phyloP scores from a whole-genome alignment of 768 basidiomycete species.

The Udeniomyces megalosporus region DNA sequence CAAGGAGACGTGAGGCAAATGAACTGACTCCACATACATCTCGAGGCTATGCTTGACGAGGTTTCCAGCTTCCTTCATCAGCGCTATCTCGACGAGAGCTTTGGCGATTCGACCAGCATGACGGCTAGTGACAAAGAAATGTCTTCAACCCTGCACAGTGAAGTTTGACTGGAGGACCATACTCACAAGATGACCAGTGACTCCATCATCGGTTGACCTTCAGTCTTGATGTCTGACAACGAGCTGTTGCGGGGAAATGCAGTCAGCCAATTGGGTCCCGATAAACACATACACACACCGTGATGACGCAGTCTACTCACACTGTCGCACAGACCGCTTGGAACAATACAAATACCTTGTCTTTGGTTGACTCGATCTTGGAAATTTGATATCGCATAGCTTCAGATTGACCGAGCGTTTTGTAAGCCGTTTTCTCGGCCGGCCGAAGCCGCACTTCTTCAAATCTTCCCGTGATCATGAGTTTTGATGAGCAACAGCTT shows the following conservation, averaged over 20 bases:
- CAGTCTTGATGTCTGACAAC: conserved; percentile 1
- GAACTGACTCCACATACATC: not conserved
- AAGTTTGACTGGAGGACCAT: not conserved
- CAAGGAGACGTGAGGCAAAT: not conserved
- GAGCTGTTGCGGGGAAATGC: not conserved
- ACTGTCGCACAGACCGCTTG: conserved; percentile 6
- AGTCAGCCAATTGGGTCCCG: not conserved
- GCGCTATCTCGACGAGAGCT: conserved; percentile 8
- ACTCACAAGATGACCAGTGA: conserved; percentile 6
- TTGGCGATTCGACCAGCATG: conserved; percentile 7
- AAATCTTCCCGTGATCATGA: not conserved
- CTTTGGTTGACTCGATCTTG: conserved; percentile 9
- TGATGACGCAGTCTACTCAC: not conserved
- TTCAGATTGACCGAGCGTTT: not conserved
- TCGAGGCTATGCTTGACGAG: conserved; percentile 11
- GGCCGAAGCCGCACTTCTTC: conserved; percentile 9
- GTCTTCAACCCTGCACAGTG: not conserved
- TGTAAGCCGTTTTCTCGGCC: conserved; percentile 6
- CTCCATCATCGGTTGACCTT: not conserved
- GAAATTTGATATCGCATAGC: conserved; percentile 3
- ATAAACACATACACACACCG: too few relatives aligned
- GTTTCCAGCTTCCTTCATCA: not conserved
- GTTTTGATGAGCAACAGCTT: not conserved
- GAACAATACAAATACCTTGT: conserved; percentile 14
- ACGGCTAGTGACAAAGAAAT: not conserved